Percentiles rank a stretch among this genome's conserved stretches.
Conservation (phyloP, 305 asterid species). For the Fraxinus xanthoxyloides region DNA sequence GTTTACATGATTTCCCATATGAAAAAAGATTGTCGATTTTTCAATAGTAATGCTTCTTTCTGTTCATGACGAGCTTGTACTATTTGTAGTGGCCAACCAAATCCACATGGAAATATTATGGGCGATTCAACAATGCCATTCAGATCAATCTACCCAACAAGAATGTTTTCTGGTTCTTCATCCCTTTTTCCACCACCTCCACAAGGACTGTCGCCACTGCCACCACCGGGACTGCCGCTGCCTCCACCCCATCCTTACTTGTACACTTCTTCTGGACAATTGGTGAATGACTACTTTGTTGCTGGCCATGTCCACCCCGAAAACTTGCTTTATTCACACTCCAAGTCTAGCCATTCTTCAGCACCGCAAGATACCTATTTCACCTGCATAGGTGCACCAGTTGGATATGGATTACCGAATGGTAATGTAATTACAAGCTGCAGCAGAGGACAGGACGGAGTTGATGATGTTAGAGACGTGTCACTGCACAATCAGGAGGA, state of each 20-base stretch:
- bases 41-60: neutral
- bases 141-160: conserved; percentile 56
- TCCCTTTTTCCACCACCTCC: conserved; percentile 27
- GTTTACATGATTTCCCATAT: neutral
- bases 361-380: conserved; percentile 29
- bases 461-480: conserved; percentile 29
- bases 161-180: conserved; percentile 42
- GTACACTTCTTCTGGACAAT: conserved; percentile 41
- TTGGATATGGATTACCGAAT: conserved; percentile 37
- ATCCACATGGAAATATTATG: conserved; percentile 41
- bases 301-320: conserved; percentile 44
- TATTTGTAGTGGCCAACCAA: conserved; percentile 49
- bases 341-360: conserved; percentile 22
- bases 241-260: too few relatives aligned
- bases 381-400: conserved; percentile 81
- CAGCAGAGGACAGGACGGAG: neutral
- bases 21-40: neutral
- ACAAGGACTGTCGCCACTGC: conserved; percentile 24
- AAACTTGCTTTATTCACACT: neutral
- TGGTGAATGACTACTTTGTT: conserved; percentile 46
- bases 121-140: conserved; percentile 40
- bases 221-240: too few relatives aligned
- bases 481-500: conserved; percentile 39
- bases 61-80: neutral
- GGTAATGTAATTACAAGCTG: conserved; percentile 16